Base-by-base conservation (phyloP, 139 green algal genomes). In the Tetradesmus lagerheimii region DNA sequence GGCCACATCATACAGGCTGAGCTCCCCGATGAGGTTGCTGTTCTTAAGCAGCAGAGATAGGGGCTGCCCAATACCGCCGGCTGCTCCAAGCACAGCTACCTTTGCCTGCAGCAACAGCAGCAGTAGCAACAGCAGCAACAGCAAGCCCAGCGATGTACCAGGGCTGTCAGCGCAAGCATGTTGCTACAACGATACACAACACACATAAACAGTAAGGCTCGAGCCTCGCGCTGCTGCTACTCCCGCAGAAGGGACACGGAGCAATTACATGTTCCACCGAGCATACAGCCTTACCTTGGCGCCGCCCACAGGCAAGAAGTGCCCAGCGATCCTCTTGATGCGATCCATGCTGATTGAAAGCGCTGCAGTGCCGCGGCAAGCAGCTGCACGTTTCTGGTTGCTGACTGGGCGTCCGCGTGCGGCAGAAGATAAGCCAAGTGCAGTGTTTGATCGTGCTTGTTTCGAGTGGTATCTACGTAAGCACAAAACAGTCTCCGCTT, bases 51-150 rank as follows among this genome's bases (percentile, higher is more conserved):
- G 95, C 83, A 99, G 91, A 0, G 94, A 95, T 62, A 99, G 93
- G 1, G 98, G 97, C 94, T 99, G 98, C 18, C 98, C 98, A 85
- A 99, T 99, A 78, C 98, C 98, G 38, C 98, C 98, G 12, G 96
- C 97, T 23, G 98, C 98, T 25, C 98, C 98, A 75, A 99, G 92
- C 43, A 99, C 92, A 3, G 97, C 98, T 8, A 99, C 98, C 89
- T 98, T 99, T 43, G 91, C 86, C 94, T 97, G 92, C 47, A 38
- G 29, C 16, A 38, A 9, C 20, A 50, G 78, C 27, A 18, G 29
- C 37, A 53, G 41, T 34, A 71, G 31, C 34, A 38, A 31, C 2
- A 27, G 31, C n/a, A 39, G 74, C 74, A 39, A 31, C 20, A 43
- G 31, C 6, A 25, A 39, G 4, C 74, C 15, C 25, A 5, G 31